Evolutionary conservation across 2,329 filamentous ascomycete species (phyloP), one percentile per base, ranked within the genome.

Genomic region (Pestalotiopsis sp.): DNA sequence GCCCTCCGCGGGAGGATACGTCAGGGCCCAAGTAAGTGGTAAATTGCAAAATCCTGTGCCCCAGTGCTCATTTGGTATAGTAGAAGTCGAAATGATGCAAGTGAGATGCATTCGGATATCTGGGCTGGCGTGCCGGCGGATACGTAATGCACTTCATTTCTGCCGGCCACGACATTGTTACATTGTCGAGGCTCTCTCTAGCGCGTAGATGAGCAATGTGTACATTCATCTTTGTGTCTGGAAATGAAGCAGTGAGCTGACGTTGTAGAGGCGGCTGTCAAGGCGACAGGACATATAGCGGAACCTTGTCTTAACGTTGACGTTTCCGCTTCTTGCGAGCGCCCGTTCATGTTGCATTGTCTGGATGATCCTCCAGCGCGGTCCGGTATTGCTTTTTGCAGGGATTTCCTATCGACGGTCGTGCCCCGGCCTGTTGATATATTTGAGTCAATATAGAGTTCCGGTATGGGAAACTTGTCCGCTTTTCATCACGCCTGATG

Each of bases 231-330:
- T 52, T 52, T 6, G 45, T 52, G 14, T 52, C 57, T 27, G 20
- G 27, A 59, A 27, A 27, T 59, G 25, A 27, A 52, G 17, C 20
- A n/a, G 38, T 38, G 38, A 65, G 62, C 39, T 65, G 62, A 65
- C 27, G 62, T 65, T 65, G 62, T 49, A 14, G 41, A 65, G 57
- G 59, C 62, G 62, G 62, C 62, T 65, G 62, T 49, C 62, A 65
- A 39, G 41, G 59, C 62, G 62, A 49, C 62, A 65, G 41, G 62
- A 52, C 23, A 65, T 52, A 52, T 52, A 65, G 41, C 25, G 49
- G n/a, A 49, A 65, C 62, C 62, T 65, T 62, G 59, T 62, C 41
- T 66, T 38, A 66, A 57, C 36, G 49, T 66, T 66, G 36, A 66
- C 49, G 63, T 56, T 36, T 56, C 49, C 63, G 63, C 59, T 38